Conservation (phyloP, 2,329 filamentous ascomycete species). For the Apiospora marii region DNA sequence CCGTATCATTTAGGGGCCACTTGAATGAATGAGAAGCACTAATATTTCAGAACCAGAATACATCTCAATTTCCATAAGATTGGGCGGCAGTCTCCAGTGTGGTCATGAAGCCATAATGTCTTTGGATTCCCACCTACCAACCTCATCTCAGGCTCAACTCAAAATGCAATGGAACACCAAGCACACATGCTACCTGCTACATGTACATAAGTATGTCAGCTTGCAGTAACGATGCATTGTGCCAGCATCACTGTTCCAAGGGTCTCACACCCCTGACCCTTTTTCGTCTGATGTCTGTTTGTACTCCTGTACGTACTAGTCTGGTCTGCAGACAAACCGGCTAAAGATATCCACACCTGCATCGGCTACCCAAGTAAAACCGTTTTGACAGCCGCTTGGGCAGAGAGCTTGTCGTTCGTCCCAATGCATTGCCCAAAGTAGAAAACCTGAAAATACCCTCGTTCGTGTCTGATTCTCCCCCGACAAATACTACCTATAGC, state of each 20-base stretch:
- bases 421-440: neutral
- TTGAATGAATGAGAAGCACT: too few relatives aligned
- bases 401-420: constrained; percentile 9
- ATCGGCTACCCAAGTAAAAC: constrained; percentile 14
- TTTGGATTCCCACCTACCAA: neutral
- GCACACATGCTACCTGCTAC: neutral
- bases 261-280: neutral
- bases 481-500: neutral
- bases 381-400: constrained; percentile 22
- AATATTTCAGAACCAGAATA: too few relatives aligned
- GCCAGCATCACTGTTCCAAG: constrained; percentile 1
- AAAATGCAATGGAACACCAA: neutral
- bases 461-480: neutral
- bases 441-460: neutral
- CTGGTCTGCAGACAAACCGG: constrained; percentile 10
- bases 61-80: too few relatives aligned
- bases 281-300: constrained; percentile 23
- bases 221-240: constrained; percentile 1
- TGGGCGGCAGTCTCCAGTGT: too few relatives aligned
- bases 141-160: neutral
- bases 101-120: too few relatives aligned
- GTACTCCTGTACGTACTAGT: constrained; percentile 8
- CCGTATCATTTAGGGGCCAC: too few relatives aligned
- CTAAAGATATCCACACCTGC: constrained; percentile 22
- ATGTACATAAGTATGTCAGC: neutral